Evolutionary conservation across 306 rosid genomes (phyloP).

Genomic region (Dryas drummondii): DNA sequence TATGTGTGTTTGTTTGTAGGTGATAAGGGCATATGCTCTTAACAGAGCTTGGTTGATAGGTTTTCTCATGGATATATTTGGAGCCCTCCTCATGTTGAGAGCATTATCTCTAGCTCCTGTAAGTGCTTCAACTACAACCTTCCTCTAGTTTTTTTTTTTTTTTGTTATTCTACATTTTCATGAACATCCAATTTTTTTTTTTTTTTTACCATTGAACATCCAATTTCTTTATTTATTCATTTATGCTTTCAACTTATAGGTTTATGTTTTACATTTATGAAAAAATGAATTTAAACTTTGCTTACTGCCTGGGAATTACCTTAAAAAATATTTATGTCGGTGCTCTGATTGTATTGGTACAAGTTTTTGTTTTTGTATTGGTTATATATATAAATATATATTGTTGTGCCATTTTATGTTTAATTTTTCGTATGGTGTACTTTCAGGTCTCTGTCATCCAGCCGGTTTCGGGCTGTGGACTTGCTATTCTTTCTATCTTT

Average conservation of each 20-base stretch:
- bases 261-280: background rate
- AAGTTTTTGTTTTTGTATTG: too few relatives aligned
- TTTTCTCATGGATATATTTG: constrained; percentile 90
- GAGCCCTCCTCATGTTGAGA: constrained; percentile 88
- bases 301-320: too few relatives aligned
- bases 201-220: background rate
- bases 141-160: background rate
- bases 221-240: background rate
- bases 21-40: constrained; percentile 81
- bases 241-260: background rate
- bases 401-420: background rate
- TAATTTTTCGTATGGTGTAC: constrained; percentile 16
- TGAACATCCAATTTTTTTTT: background rate
- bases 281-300: background rate
- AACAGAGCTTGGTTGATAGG: constrained; percentile 82
- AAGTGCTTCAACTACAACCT: constrained; percentile 34
- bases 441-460: constrained; percentile 89
- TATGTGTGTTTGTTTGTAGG: constrained; percentile 47
- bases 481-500: constrained; percentile 88
- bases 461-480: constrained; percentile 97
- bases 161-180: background rate
- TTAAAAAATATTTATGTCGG: too few relatives aligned
- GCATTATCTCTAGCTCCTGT: constrained; percentile 96
- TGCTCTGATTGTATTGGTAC: too few relatives aligned
- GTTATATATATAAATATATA: too few relatives aligned